phyloP scores from a whole-genome alignment of 1,284 basidiomycete genomes.

The Schizophyllum amplum region DNA sequence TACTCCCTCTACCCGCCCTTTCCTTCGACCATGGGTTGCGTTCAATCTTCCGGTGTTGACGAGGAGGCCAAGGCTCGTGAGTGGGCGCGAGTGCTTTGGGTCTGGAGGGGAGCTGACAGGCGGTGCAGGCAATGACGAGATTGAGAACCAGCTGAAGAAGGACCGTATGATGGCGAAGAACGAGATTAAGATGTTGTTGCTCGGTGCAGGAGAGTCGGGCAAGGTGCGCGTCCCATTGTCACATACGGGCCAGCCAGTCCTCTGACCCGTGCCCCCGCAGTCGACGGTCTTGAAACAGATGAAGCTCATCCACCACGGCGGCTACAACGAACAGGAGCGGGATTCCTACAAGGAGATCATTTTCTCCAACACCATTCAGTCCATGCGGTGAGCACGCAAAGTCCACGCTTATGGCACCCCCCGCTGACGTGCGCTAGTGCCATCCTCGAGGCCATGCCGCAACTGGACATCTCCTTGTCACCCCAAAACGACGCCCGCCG shows the following conservation, averaged over 20 bases:
- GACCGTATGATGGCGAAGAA: constrained; percentile 91
- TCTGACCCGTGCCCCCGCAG: constrained; percentile 25
- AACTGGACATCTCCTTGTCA: constrained; percentile 38
- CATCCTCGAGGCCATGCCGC: constrained; percentile 87
- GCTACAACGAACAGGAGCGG: constrained; percentile 87
- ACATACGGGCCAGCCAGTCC: background rate
- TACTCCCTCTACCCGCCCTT: background rate
- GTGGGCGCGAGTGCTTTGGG: constrained; percentile 24
- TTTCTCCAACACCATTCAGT: constrained; percentile 93
- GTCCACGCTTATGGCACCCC: background rate
- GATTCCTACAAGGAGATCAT: constrained; percentile 98
- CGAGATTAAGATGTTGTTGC: constrained; percentile 89
- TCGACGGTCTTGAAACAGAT: constrained; percentile 95
- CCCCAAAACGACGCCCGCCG: constrained; percentile 67
- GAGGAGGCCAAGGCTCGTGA: constrained; percentile 77
- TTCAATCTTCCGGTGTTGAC: constrained; percentile 61
- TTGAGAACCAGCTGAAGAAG: constrained; percentile 90
- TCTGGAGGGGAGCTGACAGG: constrained; percentile 3
- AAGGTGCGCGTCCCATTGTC: constrained; percentile 43
- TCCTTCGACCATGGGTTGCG: constrained; percentile 56
- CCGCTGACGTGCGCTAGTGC: constrained; percentile 38
- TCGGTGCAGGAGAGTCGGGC: constrained; percentile 91
- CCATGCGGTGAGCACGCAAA: constrained; percentile 64
- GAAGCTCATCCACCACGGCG: constrained; percentile 90
- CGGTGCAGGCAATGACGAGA: constrained; percentile 82